A percentile compares a stretch with the other conserved stretches of the same genome.
These are phyloP conservation scores for Lasiosphaeris hirsuta DNA, from an alignment of 495 filamentous ascomycete genomes.

Conservation along the genomic window DNA sequence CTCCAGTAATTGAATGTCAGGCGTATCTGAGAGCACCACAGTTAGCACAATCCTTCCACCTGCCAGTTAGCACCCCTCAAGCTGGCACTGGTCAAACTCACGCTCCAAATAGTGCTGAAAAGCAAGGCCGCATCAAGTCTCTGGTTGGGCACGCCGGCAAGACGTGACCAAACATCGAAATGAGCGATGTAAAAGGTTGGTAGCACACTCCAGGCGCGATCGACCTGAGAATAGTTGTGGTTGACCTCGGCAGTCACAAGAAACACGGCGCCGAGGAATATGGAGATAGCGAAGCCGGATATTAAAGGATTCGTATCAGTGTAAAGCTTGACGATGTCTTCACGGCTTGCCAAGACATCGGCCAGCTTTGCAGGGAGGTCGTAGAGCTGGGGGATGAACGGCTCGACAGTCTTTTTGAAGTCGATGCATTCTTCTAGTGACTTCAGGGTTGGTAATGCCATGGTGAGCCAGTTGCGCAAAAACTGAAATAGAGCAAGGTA, in stretches of 20 bases:
- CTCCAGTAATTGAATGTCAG: conserved; percentile 97
- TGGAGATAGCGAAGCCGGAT: conserved; percentile 66
- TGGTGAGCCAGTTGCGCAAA: conserved; percentile 24
- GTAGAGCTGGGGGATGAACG: conserved; percentile 74
- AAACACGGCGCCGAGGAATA: conserved; percentile 64
- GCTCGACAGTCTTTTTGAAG: conserved; percentile 67
- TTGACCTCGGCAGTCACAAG: conserved; percentile 77
- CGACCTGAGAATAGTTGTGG: conserved; percentile 91
- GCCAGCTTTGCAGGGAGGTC: conserved; percentile 62
- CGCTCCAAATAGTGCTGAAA: conserved; percentile 76
- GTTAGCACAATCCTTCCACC: conserved; percentile 1
- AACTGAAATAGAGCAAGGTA: too few species aligned
- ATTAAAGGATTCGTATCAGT: conserved; percentile 84
- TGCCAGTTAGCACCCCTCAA: neutral
- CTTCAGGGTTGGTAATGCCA: conserved; percentile 67
- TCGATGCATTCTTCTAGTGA: conserved; percentile 68
- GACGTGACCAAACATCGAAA: conserved; percentile 73
- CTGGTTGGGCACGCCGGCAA: conserved; percentile 66
- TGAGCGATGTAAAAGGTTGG: conserved; percentile 89
- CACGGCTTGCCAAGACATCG: conserved; percentile 52
- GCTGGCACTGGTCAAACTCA: conserved; percentile 41
- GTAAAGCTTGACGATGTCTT: conserved; percentile 63
- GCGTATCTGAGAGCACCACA: conserved; percentile 49
- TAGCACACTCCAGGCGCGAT: conserved; percentile 85
- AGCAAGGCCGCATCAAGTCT: conserved; percentile 70